Percentiles rank a stretch among this genome's conserved stretches.
Conservation (phyloP, 805 yeast genomes). For the Kodamaea lidongshanica region DNA sequence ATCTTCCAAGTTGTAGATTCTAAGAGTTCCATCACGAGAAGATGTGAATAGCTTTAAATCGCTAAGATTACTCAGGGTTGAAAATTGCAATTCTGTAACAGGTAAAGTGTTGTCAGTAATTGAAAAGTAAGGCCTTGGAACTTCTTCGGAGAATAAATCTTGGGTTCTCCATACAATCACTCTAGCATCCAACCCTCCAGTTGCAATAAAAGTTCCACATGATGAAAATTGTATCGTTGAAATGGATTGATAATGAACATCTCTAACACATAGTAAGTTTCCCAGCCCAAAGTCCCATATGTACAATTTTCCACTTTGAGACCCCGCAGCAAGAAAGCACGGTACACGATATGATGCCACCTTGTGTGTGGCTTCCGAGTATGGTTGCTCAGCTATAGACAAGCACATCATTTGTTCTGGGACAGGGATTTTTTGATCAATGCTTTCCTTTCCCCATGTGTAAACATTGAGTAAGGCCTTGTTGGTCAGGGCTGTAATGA, state of each 20-base stretch:
- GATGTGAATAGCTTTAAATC: constrained; percentile 64
- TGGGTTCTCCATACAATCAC: constrained; percentile 64
- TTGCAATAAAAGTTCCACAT: constrained; percentile 59
- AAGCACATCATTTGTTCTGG: constrained; percentile 72
- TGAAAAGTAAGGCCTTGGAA: constrained; percentile 45
- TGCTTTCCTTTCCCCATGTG: constrained; percentile 61
- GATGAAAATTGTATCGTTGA: constrained; percentile 51
- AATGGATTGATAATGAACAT: constrained; percentile 78
- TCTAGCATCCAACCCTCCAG: constrained; percentile 81
- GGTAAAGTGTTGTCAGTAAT: constrained; percentile 59
- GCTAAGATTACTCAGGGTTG: constrained; percentile 45
- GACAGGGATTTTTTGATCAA: constrained; percentile 74
- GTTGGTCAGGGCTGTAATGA: constrained; percentile 59
- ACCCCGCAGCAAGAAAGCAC: constrained; percentile 68
- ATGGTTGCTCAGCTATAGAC: constrained; percentile 35
- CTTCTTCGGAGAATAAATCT: constrained; percentile 45
- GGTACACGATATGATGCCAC: constrained; percentile 45
- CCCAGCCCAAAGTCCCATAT: constrained; percentile 87
- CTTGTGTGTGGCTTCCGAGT: constrained; percentile 16
- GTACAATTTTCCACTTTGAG: constrained; percentile 68
- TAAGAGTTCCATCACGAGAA: constrained; percentile 68
- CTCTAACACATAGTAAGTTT: constrained; percentile 59
- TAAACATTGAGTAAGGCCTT: constrained; percentile 76
- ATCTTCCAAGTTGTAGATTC: constrained; percentile 57
- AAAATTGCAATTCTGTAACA: constrained; percentile 41